Evolutionary conservation across 108 stramenopile genomes (phyloP).

Genomic region (Stephanodiscus minutulus): DNA sequence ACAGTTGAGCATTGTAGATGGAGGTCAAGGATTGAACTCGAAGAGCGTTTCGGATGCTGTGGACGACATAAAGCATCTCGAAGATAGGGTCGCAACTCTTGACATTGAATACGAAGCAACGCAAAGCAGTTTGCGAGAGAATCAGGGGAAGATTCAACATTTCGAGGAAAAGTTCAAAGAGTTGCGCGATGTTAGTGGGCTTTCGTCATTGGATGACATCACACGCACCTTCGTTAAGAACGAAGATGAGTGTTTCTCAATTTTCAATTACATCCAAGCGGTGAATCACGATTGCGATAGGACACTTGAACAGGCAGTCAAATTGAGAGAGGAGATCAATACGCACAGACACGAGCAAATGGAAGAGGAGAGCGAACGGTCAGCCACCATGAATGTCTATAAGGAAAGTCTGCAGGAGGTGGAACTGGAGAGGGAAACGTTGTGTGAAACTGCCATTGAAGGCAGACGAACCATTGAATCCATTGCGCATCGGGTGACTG

Average conservation of each 20-base stretch:
- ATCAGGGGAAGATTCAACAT: constrained; percentile 36
- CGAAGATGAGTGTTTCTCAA: constrained; percentile 73
- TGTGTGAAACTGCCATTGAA: constrained; percentile 41
- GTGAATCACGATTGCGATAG: constrained; percentile 70
- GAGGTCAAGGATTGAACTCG: not conserved
- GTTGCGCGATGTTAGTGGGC: constrained; percentile 42
- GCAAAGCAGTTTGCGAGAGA: constrained; percentile 15
- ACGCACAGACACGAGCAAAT: constrained; percentile 53
- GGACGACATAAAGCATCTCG: constrained; percentile 34
- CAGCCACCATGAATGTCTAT: constrained; percentile 47
- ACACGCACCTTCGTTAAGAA: constrained; percentile 41
- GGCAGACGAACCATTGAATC: constrained; percentile 57
- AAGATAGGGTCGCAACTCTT: constrained; percentile 38
- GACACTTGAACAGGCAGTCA: constrained; percentile 42
- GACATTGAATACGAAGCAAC: constrained; percentile 43
- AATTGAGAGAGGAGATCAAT: constrained; percentile 54
- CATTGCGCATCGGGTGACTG: constrained; percentile 64
- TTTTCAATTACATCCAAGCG: constrained; percentile 79
- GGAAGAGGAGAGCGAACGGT: constrained; percentile 54
- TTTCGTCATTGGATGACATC: constrained; percentile 41
- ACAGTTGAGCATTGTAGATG: constrained; percentile 23
- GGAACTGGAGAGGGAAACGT: constrained; percentile 47
- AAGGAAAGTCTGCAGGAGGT: constrained; percentile 50
- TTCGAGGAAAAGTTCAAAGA: constrained; percentile 43
- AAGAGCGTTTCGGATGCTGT: constrained; percentile 12